Evolutionary conservation across 148 eudicot species (phyloP), one percentile per base, ranked within the genome.

Genomic region (Persicaria tinctoria): DNA sequence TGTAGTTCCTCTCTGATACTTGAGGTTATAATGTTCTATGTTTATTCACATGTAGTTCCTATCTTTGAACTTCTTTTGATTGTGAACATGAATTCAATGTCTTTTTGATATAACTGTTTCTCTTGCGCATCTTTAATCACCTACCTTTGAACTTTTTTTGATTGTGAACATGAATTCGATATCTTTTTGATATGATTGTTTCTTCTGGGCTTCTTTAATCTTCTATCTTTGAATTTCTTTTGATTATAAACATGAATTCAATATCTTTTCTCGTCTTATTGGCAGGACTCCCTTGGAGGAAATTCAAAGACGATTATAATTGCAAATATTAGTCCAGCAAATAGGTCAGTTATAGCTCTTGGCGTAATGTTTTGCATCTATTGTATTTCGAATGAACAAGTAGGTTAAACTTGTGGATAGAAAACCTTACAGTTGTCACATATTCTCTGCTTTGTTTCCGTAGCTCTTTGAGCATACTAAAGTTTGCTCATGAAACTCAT

Each of bases 251-350:
- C 8, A 13, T 73, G 8, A 27, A 47, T 51, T 55, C 45, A 41
- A 23, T 20, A 41, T 69, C 32, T 76, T 46, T 7, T 44, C 3
- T 38, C 11, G 17, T 69, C 12, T 72, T 77, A 44, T 47, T 77
- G 74, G 74, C 90, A 95, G 99, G 99, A 95, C 82, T 95, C 97
- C 72, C 85, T 95, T 46, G 99, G 99, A 80, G 99, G 99, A 75
- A 95, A 95, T 84, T 87, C 99, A 57, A 95, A 95, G 81, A 95
- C 99, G 57, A 87, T 76, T 27, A 95, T 95, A 70, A 95, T 95
- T 79, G 99, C 99, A 75, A 95, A 95, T 81, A 86, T 95, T 32
- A 92, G 94, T 82, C 99, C 99, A 14, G 86, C 99, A 53, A 85
- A 27, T 68, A 85, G 99, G 99, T 95, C n/a, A 80, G 96, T 81